These are phyloP conservation scores for Phanerochaete sordida DNA, from an alignment of 768 basidiomycete genomes.

Conservation along the genomic window DNA sequence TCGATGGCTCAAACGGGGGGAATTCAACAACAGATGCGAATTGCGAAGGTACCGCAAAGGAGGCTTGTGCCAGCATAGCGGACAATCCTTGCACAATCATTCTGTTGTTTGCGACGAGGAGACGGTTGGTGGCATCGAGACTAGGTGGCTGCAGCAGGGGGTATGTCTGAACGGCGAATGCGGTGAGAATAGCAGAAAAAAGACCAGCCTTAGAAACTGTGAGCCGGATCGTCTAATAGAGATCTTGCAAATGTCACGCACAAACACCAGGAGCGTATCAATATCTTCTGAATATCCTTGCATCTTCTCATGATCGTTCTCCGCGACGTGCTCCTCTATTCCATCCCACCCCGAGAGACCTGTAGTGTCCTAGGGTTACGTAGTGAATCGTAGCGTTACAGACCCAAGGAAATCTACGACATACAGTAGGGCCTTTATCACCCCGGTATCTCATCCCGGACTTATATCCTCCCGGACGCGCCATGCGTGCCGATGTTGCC, in stretches of 20 bases:
- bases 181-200: slow-evolving; percentile 22
- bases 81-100: too few relatives aligned
- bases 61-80: slow-evolving; percentile 8
- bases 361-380: too few relatives aligned
- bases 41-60: slow-evolving; percentile 1
- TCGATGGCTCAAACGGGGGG: neutral
- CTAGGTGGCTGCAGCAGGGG: slow-evolving; percentile 10
- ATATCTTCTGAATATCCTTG: slow-evolving; percentile 1
- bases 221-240: too few relatives aligned
- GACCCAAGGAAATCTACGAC: too few relatives aligned
- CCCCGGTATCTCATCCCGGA: too few relatives aligned
- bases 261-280: slow-evolving; percentile 7
- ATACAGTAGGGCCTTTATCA: too few relatives aligned
- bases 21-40: neutral
- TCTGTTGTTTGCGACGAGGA: neutral
- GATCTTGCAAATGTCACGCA: too few relatives aligned
- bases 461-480: too few relatives aligned
- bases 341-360: neutral
- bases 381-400: too few relatives aligned
- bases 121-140: neutral
- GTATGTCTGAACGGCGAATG: slow-evolving; percentile 20
- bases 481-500: too few relatives aligned
- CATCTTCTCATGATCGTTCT: neutral
- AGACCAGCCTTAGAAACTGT: slow-evolving; percentile 17
- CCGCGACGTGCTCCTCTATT: neutral